Conservation (phyloP, 345 rosid species). For the Sapria himalayana region DNA sequence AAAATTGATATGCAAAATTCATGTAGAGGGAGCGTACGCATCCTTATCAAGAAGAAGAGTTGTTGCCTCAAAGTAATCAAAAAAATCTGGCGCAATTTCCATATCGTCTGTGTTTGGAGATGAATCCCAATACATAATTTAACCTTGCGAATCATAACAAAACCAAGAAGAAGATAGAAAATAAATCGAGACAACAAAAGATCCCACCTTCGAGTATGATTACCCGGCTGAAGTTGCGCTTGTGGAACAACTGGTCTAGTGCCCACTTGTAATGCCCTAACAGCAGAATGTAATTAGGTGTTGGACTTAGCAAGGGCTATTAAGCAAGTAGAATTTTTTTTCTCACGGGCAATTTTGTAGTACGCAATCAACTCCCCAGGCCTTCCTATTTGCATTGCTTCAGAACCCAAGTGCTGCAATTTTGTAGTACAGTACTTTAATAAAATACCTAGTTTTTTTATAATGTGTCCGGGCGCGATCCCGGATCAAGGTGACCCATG, state of each 20-base stretch:
- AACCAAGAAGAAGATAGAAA: neutral
- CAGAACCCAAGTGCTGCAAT: slow-evolving; percentile 65
- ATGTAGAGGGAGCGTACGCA: slow-evolving; percentile 31
- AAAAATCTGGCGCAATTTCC: slow-evolving; percentile 96
- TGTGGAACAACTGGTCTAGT: slow-evolving; percentile 66
- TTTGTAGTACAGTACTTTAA: no score
- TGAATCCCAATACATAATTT: slow-evolving; percentile 4
- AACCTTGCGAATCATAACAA: slow-evolving; percentile 1
- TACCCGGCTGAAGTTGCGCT: slow-evolving; percentile 56
- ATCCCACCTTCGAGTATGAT: slow-evolving; percentile 81
- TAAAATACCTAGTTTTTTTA: no score
- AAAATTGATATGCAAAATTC: slow-evolving; percentile 4
- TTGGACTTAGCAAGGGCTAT: slow-evolving; percentile 7
- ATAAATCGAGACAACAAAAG: neutral
- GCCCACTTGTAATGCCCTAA: slow-evolving; percentile 96
- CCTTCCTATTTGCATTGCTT: slow-evolving; percentile 58
- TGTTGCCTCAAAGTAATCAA: slow-evolving; percentile 89
- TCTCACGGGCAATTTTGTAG: slow-evolving; percentile 81
- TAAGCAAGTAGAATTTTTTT: slow-evolving; percentile 9
- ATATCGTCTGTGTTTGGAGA: slow-evolving; percentile 68
- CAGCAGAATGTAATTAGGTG: slow-evolving; percentile 10
- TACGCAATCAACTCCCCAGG: slow-evolving; percentile 85
- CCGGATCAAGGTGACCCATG: no score
- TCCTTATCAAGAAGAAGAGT: slow-evolving; percentile 80
- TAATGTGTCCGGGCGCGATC: no score